A percentile compares a stretch with the other conserved stretches of the same genome.
Evolutionary conservation across 2,329 filamentous ascomycete species (phyloP).

Genomic region (Pestalotiopsis sp.): DNA sequence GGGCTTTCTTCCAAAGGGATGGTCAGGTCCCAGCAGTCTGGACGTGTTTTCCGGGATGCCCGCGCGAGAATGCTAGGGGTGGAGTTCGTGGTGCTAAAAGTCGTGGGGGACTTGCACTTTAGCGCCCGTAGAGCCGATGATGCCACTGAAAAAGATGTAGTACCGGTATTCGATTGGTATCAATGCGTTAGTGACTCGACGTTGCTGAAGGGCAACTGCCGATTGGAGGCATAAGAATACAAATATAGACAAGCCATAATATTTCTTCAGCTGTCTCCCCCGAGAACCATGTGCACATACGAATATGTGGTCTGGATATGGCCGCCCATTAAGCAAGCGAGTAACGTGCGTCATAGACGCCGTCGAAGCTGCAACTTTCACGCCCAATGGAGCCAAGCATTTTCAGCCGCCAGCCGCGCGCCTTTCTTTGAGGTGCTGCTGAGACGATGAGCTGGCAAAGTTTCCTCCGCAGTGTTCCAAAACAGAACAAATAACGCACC

Average conservation of each 20-base stretch:
- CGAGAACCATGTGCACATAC: neutral
- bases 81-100: neutral
- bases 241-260: neutral
- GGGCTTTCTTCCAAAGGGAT: neutral
- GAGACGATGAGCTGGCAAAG: neutral
- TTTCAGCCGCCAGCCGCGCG: neutral
- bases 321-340: neutral
- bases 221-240: neutral
- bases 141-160: neutral
- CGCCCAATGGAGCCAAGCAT: neutral
- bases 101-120: neutral
- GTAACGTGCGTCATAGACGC: neutral
- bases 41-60: conserved; percentile 4
- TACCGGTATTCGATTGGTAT: neutral
- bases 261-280: no score
- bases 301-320: neutral
- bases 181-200: neutral
- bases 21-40: conserved; percentile 1
- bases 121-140: conserved; percentile 4
- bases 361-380: neutral
- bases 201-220: neutral
- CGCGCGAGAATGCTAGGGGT: neutral
- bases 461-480: conserved; percentile 15
- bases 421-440: neutral
- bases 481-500: conserved; percentile 24